A percentile compares a stretch with the other conserved stretches of the same genome.
Evolutionary conservation across 2,329 filamentous ascomycete genomes (phyloP).

Genomic region (Sporothrix mexicana): DNA sequence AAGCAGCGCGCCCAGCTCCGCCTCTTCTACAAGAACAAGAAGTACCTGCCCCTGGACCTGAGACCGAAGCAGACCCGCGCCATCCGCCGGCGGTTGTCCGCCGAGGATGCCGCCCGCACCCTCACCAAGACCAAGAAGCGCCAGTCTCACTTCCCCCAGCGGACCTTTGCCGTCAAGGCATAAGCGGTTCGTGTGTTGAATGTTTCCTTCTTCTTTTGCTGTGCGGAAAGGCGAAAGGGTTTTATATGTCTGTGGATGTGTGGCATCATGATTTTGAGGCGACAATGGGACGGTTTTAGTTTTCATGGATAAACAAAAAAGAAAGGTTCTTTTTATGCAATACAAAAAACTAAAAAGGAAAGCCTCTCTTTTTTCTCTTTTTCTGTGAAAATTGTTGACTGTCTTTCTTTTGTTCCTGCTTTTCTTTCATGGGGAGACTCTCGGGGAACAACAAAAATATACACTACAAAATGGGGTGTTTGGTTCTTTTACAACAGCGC

Average conservation of each 20-base stretch:
- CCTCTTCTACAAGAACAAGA: slow-evolving; percentile 99
- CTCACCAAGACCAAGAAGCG: slow-evolving; percentile 98
- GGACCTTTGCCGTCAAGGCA: slow-evolving; percentile 98
- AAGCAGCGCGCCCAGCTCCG: slow-evolving; percentile 98
- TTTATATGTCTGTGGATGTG: no score
- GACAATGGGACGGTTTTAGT: slow-evolving; percentile 3
- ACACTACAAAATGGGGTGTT: slow-evolving; percentile 19
- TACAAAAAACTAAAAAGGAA: not conserved
- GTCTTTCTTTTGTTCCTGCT: slow-evolving; percentile 22
- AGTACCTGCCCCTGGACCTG: slow-evolving; percentile 98
- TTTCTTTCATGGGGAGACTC: slow-evolving; percentile 10
- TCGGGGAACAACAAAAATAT: slow-evolving; percentile 15
- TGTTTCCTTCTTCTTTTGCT: not conserved
- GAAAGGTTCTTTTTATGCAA: slow-evolving; percentile 2
- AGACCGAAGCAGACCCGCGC: slow-evolving; percentile 97
- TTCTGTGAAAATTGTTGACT: not conserved
- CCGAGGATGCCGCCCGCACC: slow-evolving; percentile 82
- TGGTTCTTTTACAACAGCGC: slow-evolving; percentile 27
- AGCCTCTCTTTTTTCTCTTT: not conserved
- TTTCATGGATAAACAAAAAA: not conserved
- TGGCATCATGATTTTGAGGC: not conserved
- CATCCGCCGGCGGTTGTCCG: slow-evolving; percentile 92
- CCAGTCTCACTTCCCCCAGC: slow-evolving; percentile 93
- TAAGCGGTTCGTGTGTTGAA: slow-evolving; percentile 19
- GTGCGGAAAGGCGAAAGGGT: no score